Percentiles rank a stretch among this genome's conserved stretches.
phyloP scores from a whole-genome alignment of 1,284 basidiomycete genomes.

The Apiotrichum siamense region DNA sequence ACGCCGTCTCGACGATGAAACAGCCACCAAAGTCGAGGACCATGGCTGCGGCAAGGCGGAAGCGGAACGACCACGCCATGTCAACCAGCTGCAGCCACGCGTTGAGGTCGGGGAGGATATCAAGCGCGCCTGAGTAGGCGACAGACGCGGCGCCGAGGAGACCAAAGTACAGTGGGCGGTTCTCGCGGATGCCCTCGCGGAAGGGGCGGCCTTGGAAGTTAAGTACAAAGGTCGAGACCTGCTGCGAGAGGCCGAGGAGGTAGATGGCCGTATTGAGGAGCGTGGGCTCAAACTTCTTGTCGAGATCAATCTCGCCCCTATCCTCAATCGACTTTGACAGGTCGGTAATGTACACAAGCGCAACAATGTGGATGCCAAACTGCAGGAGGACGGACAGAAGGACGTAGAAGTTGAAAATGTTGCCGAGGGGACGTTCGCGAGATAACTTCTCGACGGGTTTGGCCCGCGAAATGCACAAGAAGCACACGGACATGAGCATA shows the following conservation, averaged over 20 bases:
- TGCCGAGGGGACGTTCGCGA: conserved; percentile 79
- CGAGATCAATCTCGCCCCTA: conserved; percentile 75
- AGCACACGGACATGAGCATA: conserved; percentile 94
- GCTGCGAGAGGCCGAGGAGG: conserved; percentile 84
- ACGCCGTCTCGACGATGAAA: conserved; percentile 71
- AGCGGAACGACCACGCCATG: conserved; percentile 79
- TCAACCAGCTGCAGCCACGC: conserved; percentile 95
- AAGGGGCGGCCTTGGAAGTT: conserved; percentile 97
- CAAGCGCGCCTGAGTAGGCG: conserved; percentile 85
- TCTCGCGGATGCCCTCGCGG: conserved; percentile 91
- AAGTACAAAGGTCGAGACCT: conserved; percentile 93
- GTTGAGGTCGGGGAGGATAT: conserved; percentile 92
- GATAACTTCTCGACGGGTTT: conserved; percentile 92
- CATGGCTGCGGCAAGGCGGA: conserved; percentile 73
- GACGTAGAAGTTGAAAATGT: conserved; percentile 94
- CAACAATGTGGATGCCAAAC: conserved; percentile 81
- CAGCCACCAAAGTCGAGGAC: conserved; percentile 81
- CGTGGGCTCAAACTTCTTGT: conserved; percentile 89
- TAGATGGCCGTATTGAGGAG: conserved; percentile 92
- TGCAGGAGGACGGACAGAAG: conserved; percentile 81
- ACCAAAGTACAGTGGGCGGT: conserved; percentile 83
- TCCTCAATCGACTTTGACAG: conserved; percentile 69
- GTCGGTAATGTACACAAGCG: conserved; percentile 83
- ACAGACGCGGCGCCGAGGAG: conserved; percentile 78
- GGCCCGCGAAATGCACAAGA: conserved; percentile 92